Evolutionary conservation across 2,329 filamentous ascomycete species (phyloP).

Genomic region (Fusarium fracticaudum): DNA sequence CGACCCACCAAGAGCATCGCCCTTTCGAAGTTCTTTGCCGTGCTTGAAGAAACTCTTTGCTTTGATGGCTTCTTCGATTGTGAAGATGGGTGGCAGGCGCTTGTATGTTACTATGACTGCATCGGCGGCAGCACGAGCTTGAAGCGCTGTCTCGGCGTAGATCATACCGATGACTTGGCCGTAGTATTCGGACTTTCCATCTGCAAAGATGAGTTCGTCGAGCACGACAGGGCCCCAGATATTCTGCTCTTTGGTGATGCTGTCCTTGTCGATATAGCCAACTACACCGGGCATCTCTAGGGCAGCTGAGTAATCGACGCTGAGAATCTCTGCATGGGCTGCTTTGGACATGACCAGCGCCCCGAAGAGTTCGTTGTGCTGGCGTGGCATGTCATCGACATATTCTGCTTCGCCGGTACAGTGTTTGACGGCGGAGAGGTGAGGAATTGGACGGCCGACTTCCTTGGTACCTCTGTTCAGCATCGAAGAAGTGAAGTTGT

Average conservation of each 20-base stretch:
- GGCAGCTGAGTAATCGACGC: neutral
- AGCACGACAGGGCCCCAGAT: neutral
- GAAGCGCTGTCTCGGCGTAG: neutral
- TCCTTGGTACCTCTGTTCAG: neutral
- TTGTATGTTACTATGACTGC: neutral
- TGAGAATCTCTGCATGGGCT: neutral
- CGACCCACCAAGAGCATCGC: neutral
- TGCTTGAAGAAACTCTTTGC: neutral
- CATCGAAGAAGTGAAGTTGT: neutral
- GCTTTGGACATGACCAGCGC: neutral
- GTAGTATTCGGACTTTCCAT: neutral
- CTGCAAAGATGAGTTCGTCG: neutral
- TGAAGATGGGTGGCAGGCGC: neutral
- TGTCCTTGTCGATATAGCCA: neutral
- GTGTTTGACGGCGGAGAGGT: neutral
- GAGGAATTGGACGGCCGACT: neutral
- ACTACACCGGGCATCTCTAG: neutral
- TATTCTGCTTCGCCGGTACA: neutral
- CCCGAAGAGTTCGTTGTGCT: neutral
- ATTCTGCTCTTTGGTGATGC: neutral
- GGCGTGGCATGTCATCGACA: neutral
- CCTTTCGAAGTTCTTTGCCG: neutral
- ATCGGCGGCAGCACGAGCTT: neutral
- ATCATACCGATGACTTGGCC: neutral
- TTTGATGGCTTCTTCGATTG: constrained; percentile 1